phyloP scores from a whole-genome alignment of 2,329 filamentous ascomycete species.

The Verticillium isaacii region DNA sequence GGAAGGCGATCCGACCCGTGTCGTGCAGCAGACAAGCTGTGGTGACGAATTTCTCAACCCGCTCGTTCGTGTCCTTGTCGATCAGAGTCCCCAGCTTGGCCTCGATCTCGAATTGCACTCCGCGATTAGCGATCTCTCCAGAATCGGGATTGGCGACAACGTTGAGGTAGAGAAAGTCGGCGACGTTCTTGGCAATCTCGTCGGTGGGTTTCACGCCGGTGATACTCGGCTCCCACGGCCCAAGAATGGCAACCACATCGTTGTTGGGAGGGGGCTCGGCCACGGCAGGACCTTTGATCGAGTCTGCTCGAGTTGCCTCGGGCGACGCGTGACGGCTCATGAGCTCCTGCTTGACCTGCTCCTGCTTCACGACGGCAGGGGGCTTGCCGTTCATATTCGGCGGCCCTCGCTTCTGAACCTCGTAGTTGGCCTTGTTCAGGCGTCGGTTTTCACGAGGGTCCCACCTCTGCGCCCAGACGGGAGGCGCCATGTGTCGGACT shows the following conservation, averaged over 20 bases:
- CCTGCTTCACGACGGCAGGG: conserved; percentile 8
- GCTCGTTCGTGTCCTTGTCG: conserved; percentile 64
- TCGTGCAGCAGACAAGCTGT: conserved; percentile 68
- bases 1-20: conserved; percentile 62
- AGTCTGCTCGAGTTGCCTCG: conserved; percentile 30
- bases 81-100: conserved; percentile 85
- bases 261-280: conserved; percentile 7
- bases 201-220: conserved; percentile 67
- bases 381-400: conserved; percentile 32
- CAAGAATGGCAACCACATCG: conserved; percentile 34
- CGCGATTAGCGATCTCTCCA: conserved; percentile 56
- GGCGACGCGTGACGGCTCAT: conserved; percentile 42
- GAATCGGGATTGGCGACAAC: conserved; percentile 65
- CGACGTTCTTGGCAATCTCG: conserved; percentile 69
- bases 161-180: conserved; percentile 72
- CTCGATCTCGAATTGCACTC: conserved; percentile 84
- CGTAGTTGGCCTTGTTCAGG: conserved; percentile 39
- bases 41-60: conserved; percentile 61
- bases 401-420: conserved; percentile 34
- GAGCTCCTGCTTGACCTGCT: conserved; percentile 23
- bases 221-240: conserved; percentile 63
- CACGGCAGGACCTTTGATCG: conserved; percentile 15
- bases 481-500: conserved; percentile 29
- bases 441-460: conserved; percentile 26
- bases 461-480: conserved; percentile 44